A percentile compares a stretch with the other conserved stretches of the same genome.
These are phyloP conservation scores for Lepiota brunneoincarnata DNA, from an alignment of 768 basidiomycete genomes.

Conservation along the genomic window DNA sequence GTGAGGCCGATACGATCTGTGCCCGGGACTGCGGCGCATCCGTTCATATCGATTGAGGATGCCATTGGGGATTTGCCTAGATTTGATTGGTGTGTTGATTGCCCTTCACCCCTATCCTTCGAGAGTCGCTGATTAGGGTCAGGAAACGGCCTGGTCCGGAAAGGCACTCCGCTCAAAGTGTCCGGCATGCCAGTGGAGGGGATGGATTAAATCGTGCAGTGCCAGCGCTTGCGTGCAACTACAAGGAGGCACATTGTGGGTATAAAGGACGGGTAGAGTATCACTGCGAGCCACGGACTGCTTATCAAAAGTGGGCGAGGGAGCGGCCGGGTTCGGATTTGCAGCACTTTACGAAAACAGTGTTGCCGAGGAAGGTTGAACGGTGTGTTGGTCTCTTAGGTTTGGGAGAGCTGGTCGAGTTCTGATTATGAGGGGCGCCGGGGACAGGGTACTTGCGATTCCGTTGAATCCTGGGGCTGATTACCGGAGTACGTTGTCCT, in stretches of 20 bases:
- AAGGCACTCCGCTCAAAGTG: slow-evolving; percentile 9
- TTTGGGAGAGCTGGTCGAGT: neutral
- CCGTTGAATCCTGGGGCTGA: slow-evolving; percentile 59
- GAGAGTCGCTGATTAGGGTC: slow-evolving; percentile 2
- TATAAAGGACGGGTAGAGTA: slow-evolving; percentile 30
- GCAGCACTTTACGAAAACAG: slow-evolving; percentile 66
- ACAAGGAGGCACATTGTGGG: slow-evolving; percentile 33
- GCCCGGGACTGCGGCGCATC: slow-evolving; percentile 53
- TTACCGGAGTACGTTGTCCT: slow-evolving; percentile 47
- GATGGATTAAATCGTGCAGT: slow-evolving; percentile 21
- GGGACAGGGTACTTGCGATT: slow-evolving; percentile 54
- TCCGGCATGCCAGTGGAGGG: slow-evolving; percentile 18
- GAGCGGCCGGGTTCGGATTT: slow-evolving; percentile 42
- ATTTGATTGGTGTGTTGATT: slow-evolving; percentile 64
- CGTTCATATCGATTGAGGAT: slow-evolving; percentile 61
- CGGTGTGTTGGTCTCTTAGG: slow-evolving; percentile 37
- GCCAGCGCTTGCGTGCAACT: slow-evolving; percentile 35
- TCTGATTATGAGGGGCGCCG: neutral
- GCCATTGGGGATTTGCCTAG: slow-evolving; percentile 70
- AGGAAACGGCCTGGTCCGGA: slow-evolving; percentile 36
- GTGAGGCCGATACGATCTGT: slow-evolving; percentile 44
- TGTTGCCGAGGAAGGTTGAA: slow-evolving; percentile 50
- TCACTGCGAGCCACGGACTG: slow-evolving; percentile 31
- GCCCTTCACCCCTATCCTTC: neutral
- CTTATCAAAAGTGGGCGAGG: slow-evolving; percentile 49